Percentiles rank a stretch among this genome's conserved stretches.
These are phyloP conservation scores for Rhizophlyctis rosea DNA, from an alignment of 192 early-diverging fungal species.

Conservation along the genomic window DNA sequence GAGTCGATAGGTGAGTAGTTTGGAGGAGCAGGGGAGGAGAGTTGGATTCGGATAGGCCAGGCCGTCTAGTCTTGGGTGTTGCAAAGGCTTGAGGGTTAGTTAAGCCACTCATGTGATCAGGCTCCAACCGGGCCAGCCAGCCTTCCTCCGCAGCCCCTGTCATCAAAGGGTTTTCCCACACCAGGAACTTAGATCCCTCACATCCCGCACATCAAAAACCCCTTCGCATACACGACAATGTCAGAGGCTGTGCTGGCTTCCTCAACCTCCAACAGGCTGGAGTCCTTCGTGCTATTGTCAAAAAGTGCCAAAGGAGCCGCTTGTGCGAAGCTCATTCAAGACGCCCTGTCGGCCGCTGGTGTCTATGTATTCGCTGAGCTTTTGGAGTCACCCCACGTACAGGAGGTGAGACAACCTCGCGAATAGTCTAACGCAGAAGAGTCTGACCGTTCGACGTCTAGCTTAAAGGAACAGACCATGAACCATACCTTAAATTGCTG, in stretches of 20 bases:
- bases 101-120: too few species aligned
- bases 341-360: constrained; percentile 65
- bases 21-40: too few species aligned
- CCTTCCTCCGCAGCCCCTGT: too few species aligned
- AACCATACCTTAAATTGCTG: constrained; percentile 52
- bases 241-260: constrained; percentile 28
- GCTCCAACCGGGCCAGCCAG: too few species aligned
- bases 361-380: constrained; percentile 80
- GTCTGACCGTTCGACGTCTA: constrained; percentile 14
- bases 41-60: too few species aligned
- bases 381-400: constrained; percentile 64
- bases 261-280: constrained; percentile 42
- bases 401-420: constrained; percentile 49
- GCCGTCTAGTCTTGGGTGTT: too few species aligned
- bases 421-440: not conserved
- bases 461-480: constrained; percentile 39
- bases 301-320: constrained; percentile 78
- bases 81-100: too few species aligned
- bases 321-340: constrained; percentile 66
- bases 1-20: too few species aligned
- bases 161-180: too few species aligned
- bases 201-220: too few species aligned
- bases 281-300: constrained; percentile 68
- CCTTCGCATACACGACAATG: constrained; percentile 21
- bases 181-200: too few species aligned